Percentiles rank a stretch among this genome's conserved stretches.
Evolutionary conservation across 2,329 filamentous ascomycete genomes (phyloP).

Genomic region (Phyllosticta citrichinensis): DNA sequence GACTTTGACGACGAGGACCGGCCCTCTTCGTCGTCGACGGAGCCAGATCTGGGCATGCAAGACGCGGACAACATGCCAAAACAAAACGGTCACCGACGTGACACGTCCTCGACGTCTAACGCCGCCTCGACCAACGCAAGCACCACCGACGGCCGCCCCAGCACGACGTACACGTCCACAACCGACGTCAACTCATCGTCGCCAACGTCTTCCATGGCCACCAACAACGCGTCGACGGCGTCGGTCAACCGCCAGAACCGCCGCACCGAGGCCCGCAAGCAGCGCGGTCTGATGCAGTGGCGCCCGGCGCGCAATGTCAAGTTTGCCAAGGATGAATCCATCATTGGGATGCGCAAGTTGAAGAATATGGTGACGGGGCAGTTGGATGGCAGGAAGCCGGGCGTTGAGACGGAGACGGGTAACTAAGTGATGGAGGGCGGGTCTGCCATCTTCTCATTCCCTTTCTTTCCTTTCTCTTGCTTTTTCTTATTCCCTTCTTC

Average conservation of each 20-base stretch:
- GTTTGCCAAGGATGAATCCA: slow-evolving; percentile 82
- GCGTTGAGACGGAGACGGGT: slow-evolving; percentile 58
- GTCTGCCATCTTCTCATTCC: not conserved
- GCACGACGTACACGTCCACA: slow-evolving; percentile 15
- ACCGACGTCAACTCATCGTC: not conserved
- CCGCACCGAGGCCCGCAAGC: slow-evolving; percentile 67
- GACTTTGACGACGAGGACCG: slow-evolving; percentile 34
- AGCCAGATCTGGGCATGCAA: slow-evolving; percentile 46
- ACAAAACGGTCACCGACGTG: slow-evolving; percentile 15
- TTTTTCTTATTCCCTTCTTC: not conserved
- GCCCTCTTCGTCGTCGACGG: slow-evolving; percentile 28
- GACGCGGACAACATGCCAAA: slow-evolving; percentile 37
- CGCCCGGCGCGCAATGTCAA: slow-evolving; percentile 73
- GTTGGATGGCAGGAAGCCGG: slow-evolving; percentile 72
- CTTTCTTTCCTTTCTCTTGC: not conserved
- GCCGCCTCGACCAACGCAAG: slow-evolving; percentile 18
- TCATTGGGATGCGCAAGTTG: slow-evolving; percentile 65
- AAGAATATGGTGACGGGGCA: slow-evolving; percentile 62
- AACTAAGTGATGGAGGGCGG: not conserved
- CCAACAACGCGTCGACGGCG: slow-evolving; percentile 31
- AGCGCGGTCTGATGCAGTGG: slow-evolving; percentile 92
- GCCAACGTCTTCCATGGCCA: slow-evolving; percentile 6
- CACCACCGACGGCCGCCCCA: slow-evolving; percentile 13
- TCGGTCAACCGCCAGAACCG: slow-evolving; percentile 59
- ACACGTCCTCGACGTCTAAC: slow-evolving; percentile 7